Base-by-base conservation (phyloP, 1,284 basidiomycete species). In the Mrakiaceae sp. region DNA sequence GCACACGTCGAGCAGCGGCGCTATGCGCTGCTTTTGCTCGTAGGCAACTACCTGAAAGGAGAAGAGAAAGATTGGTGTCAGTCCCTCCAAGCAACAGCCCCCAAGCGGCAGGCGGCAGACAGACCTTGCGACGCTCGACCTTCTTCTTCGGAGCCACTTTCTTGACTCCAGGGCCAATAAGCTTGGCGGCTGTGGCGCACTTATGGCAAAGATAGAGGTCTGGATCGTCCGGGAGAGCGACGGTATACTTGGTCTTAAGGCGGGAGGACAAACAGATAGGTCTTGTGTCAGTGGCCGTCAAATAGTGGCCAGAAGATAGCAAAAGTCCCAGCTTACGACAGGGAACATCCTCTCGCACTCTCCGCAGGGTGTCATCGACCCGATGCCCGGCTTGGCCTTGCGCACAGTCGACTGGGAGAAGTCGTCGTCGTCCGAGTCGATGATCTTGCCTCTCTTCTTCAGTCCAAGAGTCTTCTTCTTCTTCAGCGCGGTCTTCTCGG, bases 271-370 rank as follows among this genome's bases (percentile, higher is more conserved):
- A 14, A 12, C 10, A n/a, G 27, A 27, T 27, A 10, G 39, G 7
- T 10, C 7, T 40, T 11, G 2, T 40, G 16, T 16, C 12, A 14
- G 16, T 55, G 27, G 27, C 27, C 27, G 27, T 27, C 27, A 27
- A 27, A 1, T 27, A 27, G 27, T 27, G 27, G 27, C 27, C 27
- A 27, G 27, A 27, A 27, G 27, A 27, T 27, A 27, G 27, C 27
- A 27, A 27, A 27, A 27, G 27, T 27, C 27, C 27, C 27, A 27
- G 27, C 27, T 27, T 27, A 27, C 27, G 27, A 27, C 87, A 16
- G 91, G 93, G 74, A 97, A 97, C 70, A 86, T 83, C 66, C 87
- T 86, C 62, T 81, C 80, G 75, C 95, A 98, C 67, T 83, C 82
- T 2, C 84, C 87, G 71, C 95, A 98, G 14, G 81, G 79, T 70